Conservation (phyloP, 768 basidiomycete genomes). For the Rhizopogon vinicolor region DNA sequence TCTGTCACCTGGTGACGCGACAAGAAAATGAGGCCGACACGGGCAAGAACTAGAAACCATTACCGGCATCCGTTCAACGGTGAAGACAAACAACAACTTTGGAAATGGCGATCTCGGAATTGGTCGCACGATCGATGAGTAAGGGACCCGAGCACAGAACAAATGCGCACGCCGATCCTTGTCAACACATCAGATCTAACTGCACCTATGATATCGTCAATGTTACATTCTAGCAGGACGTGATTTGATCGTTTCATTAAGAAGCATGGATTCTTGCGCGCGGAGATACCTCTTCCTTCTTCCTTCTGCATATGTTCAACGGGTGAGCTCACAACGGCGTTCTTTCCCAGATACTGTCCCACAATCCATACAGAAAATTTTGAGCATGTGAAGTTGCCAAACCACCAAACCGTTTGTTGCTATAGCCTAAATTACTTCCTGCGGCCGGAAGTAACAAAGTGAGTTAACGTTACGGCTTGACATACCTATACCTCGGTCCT, state of each 20-base stretch:
- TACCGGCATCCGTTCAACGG: conserved; percentile 24
- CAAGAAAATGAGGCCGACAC: conserved; percentile 14
- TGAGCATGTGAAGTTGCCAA: conserved; percentile 18
- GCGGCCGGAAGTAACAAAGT: conserved; percentile 1
- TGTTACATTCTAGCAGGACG: conserved; percentile 23
- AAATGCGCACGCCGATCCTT: conserved; percentile 8
- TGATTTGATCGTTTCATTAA: conserved; percentile 25
- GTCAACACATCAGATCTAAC: conserved; percentile 11
- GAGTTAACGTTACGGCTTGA: not conserved
- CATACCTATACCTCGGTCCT: not conserved
- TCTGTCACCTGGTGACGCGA: conserved; percentile 27
- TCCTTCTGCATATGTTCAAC: conserved; percentile 11
- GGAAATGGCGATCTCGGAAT: conserved; percentile 8
- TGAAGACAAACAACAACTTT: conserved; percentile 21
- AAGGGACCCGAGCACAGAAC: conserved; percentile 12
- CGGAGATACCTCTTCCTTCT: conserved; percentile 3
- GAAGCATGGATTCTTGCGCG: conserved; percentile 12
- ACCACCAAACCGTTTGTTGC: conserved; percentile 6
- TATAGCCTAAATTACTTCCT: conserved; percentile 6
- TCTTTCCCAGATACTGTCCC: conserved; percentile 23
- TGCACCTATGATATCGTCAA: conserved; percentile 16
- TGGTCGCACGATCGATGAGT: conserved; percentile 21
- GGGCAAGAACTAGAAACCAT: conserved; percentile 20
- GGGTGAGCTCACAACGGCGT: conserved; percentile 25
- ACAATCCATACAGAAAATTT: conserved; percentile 14